Conservation (phyloP, 2,329 filamentous ascomycete genomes). For the Leptodontidium sp. region DNA sequence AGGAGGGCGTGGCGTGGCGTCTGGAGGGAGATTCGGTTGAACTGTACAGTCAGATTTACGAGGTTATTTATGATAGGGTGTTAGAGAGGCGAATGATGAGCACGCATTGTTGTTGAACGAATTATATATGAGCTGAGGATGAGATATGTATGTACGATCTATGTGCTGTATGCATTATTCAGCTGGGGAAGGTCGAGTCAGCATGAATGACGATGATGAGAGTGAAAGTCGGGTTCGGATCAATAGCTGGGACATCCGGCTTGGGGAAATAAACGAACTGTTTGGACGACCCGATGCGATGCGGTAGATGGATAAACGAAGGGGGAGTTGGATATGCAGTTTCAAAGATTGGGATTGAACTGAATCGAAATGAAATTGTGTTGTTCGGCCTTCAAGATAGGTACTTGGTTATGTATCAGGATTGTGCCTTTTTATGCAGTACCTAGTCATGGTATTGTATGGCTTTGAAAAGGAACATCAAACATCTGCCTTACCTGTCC, state of each 20-base stretch:
- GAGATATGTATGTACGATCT: neutral
- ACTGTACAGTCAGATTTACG: slow-evolving; percentile 12
- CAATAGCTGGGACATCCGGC: neutral
- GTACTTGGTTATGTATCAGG: neutral
- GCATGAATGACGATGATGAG: neutral
- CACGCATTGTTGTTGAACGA: neutral
- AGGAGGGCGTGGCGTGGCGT: neutral
- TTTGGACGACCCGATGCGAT: neutral
- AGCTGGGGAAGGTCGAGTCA: slow-evolving; percentile 15
- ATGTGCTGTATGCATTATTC: slow-evolving; percentile 7
- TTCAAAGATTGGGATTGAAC: neutral
- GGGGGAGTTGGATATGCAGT: neutral
- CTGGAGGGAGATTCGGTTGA: neutral
- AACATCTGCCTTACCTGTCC: neutral
- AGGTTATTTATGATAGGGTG: slow-evolving; percentile 5
- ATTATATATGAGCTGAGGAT: neutral
- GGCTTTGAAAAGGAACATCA: neutral
- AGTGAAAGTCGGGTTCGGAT: slow-evolving; percentile 1
- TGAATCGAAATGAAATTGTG: neutral
- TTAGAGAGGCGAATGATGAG: neutral
- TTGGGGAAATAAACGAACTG: slow-evolving; percentile 1
- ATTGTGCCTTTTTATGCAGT: neutral
- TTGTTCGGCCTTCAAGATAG: slow-evolving; percentile 1
- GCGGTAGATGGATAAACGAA: neutral
- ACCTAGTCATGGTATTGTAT: too few relatives aligned